Evolutionary conservation across 768 basidiomycete species (phyloP).

Genomic region (Trametes punicea): DNA sequence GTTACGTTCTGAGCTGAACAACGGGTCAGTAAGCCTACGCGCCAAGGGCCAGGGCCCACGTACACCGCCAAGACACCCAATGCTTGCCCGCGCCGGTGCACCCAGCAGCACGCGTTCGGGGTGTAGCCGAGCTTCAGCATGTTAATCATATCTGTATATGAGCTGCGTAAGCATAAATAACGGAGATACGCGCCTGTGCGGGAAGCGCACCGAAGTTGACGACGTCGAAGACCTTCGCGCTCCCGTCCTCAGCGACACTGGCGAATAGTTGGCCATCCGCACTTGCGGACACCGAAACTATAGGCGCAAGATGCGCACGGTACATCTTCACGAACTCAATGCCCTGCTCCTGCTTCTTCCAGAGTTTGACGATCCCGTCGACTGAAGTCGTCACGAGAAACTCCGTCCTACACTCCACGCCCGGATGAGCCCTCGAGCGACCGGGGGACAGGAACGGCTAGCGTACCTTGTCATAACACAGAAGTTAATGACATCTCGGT

Average conservation of each 20-base stretch:
- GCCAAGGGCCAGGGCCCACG: constrained; percentile 24
- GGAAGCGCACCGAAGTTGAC: constrained; percentile 84
- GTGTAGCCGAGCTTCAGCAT: constrained; percentile 87
- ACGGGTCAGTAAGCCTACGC: constrained; percentile 21
- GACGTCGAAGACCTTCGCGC: constrained; percentile 94
- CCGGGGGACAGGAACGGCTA: not conserved
- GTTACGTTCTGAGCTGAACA: constrained; percentile 68
- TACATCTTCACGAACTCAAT: constrained; percentile 99
- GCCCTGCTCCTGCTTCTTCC: constrained; percentile 96
- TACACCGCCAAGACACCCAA: constrained; percentile 87
- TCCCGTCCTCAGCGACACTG: constrained; percentile 87
- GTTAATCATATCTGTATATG: constrained; percentile 59
- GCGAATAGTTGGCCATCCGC: constrained; percentile 92
- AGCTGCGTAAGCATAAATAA: not conserved
- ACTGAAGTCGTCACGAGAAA: constrained; percentile 93
- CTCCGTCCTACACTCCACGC: constrained; percentile 63
- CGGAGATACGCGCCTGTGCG: constrained; percentile 1
- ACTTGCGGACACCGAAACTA: constrained; percentile 79
- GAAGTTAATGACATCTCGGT: constrained; percentile 88
- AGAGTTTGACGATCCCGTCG: constrained; percentile 95
- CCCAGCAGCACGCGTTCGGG: constrained; percentile 93
- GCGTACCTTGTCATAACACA: constrained; percentile 83
- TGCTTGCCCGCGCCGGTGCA: constrained; percentile 84
- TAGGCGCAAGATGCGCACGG: constrained; percentile 81
- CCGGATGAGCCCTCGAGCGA: not conserved